Percentiles rank a stretch among this genome's conserved stretches.
These are phyloP conservation scores for Coffea humblotiana DNA, from an alignment of 305 asterid species.

Conservation along the genomic window DNA sequence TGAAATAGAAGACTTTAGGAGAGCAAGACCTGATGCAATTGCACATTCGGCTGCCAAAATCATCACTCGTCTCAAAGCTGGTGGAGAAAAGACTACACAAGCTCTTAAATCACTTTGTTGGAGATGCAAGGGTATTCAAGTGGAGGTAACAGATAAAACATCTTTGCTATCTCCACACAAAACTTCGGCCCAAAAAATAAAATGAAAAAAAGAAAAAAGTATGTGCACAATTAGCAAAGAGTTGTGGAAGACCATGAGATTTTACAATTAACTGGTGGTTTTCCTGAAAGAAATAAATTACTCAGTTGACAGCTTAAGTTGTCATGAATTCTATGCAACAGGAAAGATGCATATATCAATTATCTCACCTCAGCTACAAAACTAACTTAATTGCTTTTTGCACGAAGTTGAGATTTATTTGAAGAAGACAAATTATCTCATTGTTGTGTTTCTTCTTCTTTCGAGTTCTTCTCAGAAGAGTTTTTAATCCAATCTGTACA, in stretches of 20 bases:
- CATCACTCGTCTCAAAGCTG: conserved; percentile 78
- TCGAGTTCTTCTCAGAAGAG: conserved; percentile 1
- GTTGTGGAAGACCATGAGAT: background rate
- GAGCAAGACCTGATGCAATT: conserved; percentile 89
- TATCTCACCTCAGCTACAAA: background rate
- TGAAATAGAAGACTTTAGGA: conserved; percentile 78
- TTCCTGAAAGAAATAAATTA: background rate
- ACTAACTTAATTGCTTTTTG: background rate
- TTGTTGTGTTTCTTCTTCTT: too few species aligned
- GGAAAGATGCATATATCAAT: background rate
- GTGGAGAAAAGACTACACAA: conserved; percentile 88
- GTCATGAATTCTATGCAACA: background rate
- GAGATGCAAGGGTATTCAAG: conserved; percentile 95
- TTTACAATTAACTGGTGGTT: background rate
- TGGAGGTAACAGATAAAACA: conserved; percentile 55
- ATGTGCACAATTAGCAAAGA: background rate
- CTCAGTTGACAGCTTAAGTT: background rate
- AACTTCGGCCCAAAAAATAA: background rate
- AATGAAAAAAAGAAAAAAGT: background rate
- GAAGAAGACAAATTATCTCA: background rate
- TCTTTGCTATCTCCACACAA: background rate
- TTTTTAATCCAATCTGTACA: conserved; percentile 24
- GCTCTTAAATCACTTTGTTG: conserved; percentile 91
- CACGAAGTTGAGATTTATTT: background rate
- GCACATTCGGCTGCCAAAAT: conserved; percentile 92